Base-by-base conservation (phyloP, 257 asterid genomes). In the Eucommia ulmoides region DNA sequence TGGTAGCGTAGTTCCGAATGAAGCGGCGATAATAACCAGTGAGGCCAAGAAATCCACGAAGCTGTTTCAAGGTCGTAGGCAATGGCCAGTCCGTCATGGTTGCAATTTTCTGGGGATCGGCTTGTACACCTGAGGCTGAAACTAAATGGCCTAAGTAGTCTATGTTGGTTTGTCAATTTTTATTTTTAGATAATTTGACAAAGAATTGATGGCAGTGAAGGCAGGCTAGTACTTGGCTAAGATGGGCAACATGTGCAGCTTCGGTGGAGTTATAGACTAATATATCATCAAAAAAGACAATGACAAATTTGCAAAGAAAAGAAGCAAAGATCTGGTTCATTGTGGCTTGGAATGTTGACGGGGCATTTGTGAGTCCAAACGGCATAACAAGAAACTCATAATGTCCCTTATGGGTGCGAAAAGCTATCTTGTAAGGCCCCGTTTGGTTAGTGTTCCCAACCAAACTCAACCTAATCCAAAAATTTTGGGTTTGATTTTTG, bases 111-210 rank as follows among this genome's bases (percentile, higher is more conserved):
- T 14, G 7, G 10, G 26, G 23, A 8, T 44, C 61, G 1, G 22
- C 45, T 5, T 20, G 23, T 0, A 44, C 52, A 0, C 53, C 12
- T n/a, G n/a, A n/a, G n/a, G n/a, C n/a, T n/a, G 24, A 0, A 6
- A 45, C 3, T 0, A 56, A 2, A 20, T 45, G 53, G 8, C 61
- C 53, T 20, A 56, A 7, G 21, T 45, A 56, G 10, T 46, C 53
- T 1, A 24, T 24, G 11, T 7, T 3, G 8, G 21, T 8, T 15
- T 42, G 41, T 0, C 42, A 19, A 24, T 41, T 41, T 0, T 9
- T 2, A 42, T 51, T 41, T 23, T 54, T 54, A 11, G 16, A 15
- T 2, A 11, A n/a, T 9, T 54, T 54, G 5, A 23, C 18, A 23
- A 15, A 54, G 4, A 54, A 53, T 16, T 10, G 0, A 3, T 54